A percentile compares a stretch with the other conserved stretches of the same genome.
Conservation (phyloP, 768 basidiomycete species). For the Lactarius deliciosus region DNA sequence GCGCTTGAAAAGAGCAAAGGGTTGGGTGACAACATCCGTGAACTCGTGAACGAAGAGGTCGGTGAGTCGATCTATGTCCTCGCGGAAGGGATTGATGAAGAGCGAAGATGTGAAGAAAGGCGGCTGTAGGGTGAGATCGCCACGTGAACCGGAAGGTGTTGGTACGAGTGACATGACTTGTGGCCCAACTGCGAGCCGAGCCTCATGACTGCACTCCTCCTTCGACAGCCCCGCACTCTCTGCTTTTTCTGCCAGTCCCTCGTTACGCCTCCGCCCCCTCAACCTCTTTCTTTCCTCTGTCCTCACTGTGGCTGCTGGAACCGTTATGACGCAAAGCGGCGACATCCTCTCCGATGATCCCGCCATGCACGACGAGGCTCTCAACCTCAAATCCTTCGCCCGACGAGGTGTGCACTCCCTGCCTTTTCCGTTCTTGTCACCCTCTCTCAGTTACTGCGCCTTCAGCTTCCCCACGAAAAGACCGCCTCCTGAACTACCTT, state of each 20-base stretch:
- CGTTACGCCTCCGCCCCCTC: constrained; percentile 42
- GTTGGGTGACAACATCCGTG: constrained; percentile 37
- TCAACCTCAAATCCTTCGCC: constrained; percentile 70
- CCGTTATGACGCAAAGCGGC: constrained; percentile 64
- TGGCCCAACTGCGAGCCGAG: not conserved
- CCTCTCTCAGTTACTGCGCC: not conserved
- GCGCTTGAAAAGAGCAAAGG: constrained; percentile 70
- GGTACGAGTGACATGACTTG: constrained; percentile 46
- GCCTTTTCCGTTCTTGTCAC: constrained; percentile 2
- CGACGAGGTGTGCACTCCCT: constrained; percentile 55
- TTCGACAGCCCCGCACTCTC: constrained; percentile 45
- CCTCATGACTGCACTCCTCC: constrained; percentile 46
- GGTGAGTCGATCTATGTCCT: constrained; percentile 60
- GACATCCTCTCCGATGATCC: constrained; percentile 84
- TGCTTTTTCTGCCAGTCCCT: constrained; percentile 74
- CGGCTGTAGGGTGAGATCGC: constrained; percentile 67
- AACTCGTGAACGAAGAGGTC: constrained; percentile 54
- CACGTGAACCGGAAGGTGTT: constrained; percentile 56
- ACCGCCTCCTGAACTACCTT: constrained; percentile 66
- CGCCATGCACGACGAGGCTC: constrained; percentile 77
- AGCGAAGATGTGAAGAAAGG: constrained; percentile 76
- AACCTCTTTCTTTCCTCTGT: constrained; percentile 63
- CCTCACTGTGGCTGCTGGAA: constrained; percentile 72
- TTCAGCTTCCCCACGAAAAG: constrained; percentile 66
- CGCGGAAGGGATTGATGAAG: constrained; percentile 62